Evolutionary conservation across 2,329 filamentous ascomycete genomes (phyloP), one percentile per base, ranked within the genome.

Genomic region (Ramularia endophylla): DNA sequence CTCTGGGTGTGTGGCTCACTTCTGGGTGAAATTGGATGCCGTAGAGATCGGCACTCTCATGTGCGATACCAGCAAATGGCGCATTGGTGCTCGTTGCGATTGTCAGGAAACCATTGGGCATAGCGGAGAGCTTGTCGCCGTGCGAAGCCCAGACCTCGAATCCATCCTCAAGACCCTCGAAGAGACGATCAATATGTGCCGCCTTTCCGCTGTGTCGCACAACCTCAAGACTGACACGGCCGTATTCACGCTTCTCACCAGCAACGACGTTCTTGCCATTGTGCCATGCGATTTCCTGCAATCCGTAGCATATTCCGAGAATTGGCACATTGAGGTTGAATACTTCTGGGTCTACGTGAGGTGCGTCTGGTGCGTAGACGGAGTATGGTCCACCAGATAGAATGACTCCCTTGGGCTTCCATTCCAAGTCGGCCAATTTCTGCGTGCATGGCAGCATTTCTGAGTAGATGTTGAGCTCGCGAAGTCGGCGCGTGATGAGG

Each of bases 11-110:
- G 59, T 87, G 80, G 11, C 77, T 81, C 40, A 95, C 76, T 63
- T 95, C 89, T 1, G 89, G 88, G 64, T 95, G 89, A 64, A 95
- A 90, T 61, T 95, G 89, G 34, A 95, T 77, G 40, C 84, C 86
- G 58, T 81, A 94, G 53, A 86, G 81, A 18, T 81, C 80, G 69
- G 83, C 79, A 7, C 67, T 65, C 61, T 78, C 60, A 60, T 88
- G 83, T 13, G 82, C 84, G 54, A 90, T 94, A 44, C 79, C 87
- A 8, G 89, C 89, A 54, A 77, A 94, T 17, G 81, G 78, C 1
- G 85, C 80, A 67, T 92, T 94, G 37, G 71, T 61, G 2, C 87
- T 90, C 4, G 73, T 82, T 37, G 85, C 88, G 54, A 95, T 78
- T 12, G 74, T 80, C 45, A 77, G 67, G 61, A 94, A 95, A 29